Percentiles rank a stretch among this genome's conserved stretches.
phyloP scores from a whole-genome alignment of 2,329 filamentous ascomycete genomes.

The Diaporthe vaccinii region DNA sequence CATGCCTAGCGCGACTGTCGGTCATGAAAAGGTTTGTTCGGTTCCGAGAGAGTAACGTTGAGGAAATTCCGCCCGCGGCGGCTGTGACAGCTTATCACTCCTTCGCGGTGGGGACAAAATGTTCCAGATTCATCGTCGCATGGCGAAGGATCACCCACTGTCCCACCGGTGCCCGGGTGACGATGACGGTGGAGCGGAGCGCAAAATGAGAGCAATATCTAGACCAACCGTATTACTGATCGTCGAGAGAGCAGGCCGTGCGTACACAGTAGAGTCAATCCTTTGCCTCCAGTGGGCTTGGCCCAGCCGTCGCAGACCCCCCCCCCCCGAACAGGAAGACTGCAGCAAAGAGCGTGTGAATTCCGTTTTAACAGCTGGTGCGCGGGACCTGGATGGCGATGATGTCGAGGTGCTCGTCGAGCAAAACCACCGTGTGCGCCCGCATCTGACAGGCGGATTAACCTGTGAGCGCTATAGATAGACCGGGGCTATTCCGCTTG shows the following conservation, averaged over 20 bases:
- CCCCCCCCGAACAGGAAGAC: not conserved
- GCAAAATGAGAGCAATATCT: constrained; percentile 5
- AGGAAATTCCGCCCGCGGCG: constrained; percentile 6
- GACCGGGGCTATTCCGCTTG: constrained; percentile 22
- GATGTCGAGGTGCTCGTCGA: not conserved
- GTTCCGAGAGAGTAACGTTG: constrained; percentile 30
- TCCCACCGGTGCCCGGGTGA: constrained; percentile 22
- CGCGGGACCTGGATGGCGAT: not conserved
- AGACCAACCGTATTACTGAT: constrained; percentile 4
- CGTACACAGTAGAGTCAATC: not conserved
- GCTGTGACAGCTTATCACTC: constrained; percentile 27
- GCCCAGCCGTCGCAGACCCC: constrained; percentile 4
- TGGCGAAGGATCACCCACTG: constrained; percentile 33
- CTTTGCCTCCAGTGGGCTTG: not conserved
- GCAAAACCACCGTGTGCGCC: constrained; percentile 1
- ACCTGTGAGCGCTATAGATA: constrained; percentile 33
- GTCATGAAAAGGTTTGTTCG: constrained; percentile 34
- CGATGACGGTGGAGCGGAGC: constrained; percentile 6
- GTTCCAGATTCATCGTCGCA: constrained; percentile 1
- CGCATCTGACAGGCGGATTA: constrained; percentile 24
- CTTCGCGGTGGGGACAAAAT: constrained; percentile 19
- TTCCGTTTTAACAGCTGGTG: not conserved
- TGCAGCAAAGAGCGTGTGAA: constrained; percentile 1
- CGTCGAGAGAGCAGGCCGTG: constrained; percentile 3
- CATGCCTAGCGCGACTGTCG: constrained; percentile 32